These are phyloP conservation scores for Kluyveromyces dobzhanskii DNA, from an alignment of 805 yeast genomes.

Conservation along the genomic window DNA sequence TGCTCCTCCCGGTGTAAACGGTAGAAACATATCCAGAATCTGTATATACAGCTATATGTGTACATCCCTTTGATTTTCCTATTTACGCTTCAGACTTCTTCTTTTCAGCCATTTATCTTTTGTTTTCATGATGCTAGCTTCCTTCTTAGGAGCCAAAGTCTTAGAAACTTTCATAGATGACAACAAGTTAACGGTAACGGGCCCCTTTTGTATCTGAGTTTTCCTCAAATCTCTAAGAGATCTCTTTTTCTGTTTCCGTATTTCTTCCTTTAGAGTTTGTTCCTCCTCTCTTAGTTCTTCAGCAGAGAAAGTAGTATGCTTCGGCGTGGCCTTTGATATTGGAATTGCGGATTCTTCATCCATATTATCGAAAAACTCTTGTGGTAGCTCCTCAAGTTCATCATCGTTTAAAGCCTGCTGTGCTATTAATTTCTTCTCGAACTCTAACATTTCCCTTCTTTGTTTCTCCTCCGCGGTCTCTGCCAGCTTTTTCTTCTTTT, in stretches of 20 bases:
- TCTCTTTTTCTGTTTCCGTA: slow-evolving; percentile 24
- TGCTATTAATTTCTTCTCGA: slow-evolving; percentile 3
- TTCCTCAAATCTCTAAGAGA: slow-evolving; percentile 28
- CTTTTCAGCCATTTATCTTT: slow-evolving; percentile 30
- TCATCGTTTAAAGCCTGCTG: slow-evolving; percentile 6
- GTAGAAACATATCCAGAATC: too few species aligned
- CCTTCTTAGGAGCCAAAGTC: slow-evolving; percentile 26
- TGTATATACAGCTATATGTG: neutral
- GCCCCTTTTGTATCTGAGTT: slow-evolving; percentile 30
- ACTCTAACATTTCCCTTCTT: slow-evolving; percentile 2
- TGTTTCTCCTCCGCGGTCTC: slow-evolving; percentile 24
- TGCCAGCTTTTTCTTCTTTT: slow-evolving; percentile 18
- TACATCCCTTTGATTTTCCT: slow-evolving; percentile 2
- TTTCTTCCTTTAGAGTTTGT: slow-evolving; percentile 12
- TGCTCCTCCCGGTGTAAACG: too few species aligned
- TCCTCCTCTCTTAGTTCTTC: slow-evolving; percentile 15
- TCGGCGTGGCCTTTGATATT: slow-evolving; percentile 17
- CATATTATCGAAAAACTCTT: slow-evolving; percentile 31
- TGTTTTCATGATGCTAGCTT: slow-evolving; percentile 16
- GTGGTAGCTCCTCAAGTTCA: slow-evolving; percentile 32
- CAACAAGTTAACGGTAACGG: slow-evolving; percentile 34
- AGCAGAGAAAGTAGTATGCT: slow-evolving; percentile 29
- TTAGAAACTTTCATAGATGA: slow-evolving; percentile 9
- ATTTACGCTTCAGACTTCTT: slow-evolving; percentile 22
- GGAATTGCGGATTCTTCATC: slow-evolving; percentile 11